Conservation (phyloP, 345 rosid genomes). For the Eucalyptus paniculata region DNA sequence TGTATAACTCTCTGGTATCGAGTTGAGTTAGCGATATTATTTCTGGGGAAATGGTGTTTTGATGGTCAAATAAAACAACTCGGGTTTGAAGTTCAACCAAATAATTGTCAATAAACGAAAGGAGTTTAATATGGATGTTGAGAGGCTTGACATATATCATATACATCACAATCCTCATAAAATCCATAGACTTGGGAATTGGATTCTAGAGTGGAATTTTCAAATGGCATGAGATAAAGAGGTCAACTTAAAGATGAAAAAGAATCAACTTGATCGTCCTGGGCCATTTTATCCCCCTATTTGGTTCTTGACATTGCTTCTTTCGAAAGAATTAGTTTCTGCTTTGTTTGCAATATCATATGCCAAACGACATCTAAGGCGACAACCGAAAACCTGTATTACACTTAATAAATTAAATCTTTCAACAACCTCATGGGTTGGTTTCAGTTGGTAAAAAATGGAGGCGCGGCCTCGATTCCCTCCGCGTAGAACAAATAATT, state of each 20-base stretch:
- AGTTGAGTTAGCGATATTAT: too few species aligned
- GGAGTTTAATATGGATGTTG: neutral
- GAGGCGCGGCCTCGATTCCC: too few species aligned
- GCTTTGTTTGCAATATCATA: neutral
- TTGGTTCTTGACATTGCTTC: neutral
- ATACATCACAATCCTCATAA: neutral
- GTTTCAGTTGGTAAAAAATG: too few species aligned
- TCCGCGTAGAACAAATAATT: too few species aligned
- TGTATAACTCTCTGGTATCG: rapidly evolving
- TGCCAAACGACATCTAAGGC: neutral
- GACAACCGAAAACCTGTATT: too few species aligned
- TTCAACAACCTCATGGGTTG: too few species aligned
- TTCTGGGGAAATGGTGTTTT: too few species aligned
- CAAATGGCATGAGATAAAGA: neutral
- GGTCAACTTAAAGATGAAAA: neutral
- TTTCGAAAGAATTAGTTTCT: neutral
- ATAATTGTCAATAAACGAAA: too few species aligned
- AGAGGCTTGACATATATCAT: neutral
- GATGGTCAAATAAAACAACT: too few species aligned
- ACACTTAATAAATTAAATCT: too few species aligned
- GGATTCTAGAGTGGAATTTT: neutral
- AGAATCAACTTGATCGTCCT: neutral
- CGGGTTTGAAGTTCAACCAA: too few species aligned
- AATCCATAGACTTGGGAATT: too few species aligned
- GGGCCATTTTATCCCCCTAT: rapidly evolving